A percentile compares a stretch with the other conserved stretches of the same genome.
Evolutionary conservation across 176 grass and related monocot species (phyloP).

Genomic region (Pontederia paniculata): DNA sequence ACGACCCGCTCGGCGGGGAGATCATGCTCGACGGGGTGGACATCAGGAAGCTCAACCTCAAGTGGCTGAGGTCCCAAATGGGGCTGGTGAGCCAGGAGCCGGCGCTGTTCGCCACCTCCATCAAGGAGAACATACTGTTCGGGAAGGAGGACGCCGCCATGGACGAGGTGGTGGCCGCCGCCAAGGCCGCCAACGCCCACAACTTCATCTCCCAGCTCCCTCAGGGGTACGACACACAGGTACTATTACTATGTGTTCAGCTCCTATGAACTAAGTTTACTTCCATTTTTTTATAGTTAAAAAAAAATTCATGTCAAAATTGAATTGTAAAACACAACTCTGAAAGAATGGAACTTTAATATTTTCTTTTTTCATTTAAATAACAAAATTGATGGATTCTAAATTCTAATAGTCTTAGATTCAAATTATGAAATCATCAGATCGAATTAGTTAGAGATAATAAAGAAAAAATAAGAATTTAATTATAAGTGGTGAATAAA

Average conservation of each 20-base stretch:
- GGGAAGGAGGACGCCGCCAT: slow-evolving; percentile 11
- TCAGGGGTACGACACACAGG: slow-evolving; percentile 7
- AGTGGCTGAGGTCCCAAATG: slow-evolving; percentile 17
- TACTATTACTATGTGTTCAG: neutral
- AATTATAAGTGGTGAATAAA: too few species aligned
- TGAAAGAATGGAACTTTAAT: too few species aligned
- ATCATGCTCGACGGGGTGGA: slow-evolving; percentile 11
- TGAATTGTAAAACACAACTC: too few species aligned
- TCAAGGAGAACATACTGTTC: slow-evolving; percentile 16
- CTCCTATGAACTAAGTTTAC: too few species aligned
- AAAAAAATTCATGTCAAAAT: too few species aligned
- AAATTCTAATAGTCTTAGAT: too few species aligned
- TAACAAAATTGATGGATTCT: too few species aligned
- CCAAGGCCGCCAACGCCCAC: slow-evolving; percentile 14
- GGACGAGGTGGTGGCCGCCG: slow-evolving; percentile 1
- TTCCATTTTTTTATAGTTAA: too few species aligned
- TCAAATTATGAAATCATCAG: too few species aligned
- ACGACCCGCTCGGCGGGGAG: neutral
- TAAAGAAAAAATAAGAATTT: too few species aligned
- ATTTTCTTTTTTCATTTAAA: too few species aligned
- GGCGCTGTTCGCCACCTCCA: slow-evolving; percentile 9
- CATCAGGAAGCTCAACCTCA: slow-evolving; percentile 10
- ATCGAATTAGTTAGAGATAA: too few species aligned
- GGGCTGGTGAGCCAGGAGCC: slow-evolving; percentile 21
- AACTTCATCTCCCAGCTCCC: slow-evolving; percentile 13